phyloP scores from a whole-genome alignment of 2,329 filamentous ascomycete species.

The Erysiphe pulchra region DNA sequence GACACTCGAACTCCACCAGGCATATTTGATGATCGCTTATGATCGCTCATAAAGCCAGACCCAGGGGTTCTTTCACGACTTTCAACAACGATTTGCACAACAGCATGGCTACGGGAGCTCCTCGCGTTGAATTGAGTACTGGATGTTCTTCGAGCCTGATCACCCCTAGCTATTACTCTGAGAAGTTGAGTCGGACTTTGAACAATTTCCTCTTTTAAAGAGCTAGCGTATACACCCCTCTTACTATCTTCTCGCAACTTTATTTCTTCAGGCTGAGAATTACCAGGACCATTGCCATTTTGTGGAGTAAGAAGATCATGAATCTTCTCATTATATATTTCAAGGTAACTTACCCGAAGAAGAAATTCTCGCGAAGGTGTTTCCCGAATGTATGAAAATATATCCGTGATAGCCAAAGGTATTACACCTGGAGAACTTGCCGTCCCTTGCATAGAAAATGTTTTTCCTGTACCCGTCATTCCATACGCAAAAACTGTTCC shows the following conservation, averaged over 20 bases:
- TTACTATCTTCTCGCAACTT: constrained; percentile 93
- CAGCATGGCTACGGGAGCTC: constrained; percentile 91
- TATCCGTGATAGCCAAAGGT: constrained; percentile 88
- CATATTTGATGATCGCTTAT: constrained; percentile 40
- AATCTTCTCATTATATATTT: constrained; percentile 97
- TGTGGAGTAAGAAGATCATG: constrained; percentile 66
- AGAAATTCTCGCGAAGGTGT: constrained; percentile 87
- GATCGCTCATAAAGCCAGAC: constrained; percentile 21
- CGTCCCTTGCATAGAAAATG: constrained; percentile 98
- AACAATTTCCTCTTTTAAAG: constrained; percentile 93
- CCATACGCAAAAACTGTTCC: constrained; percentile 96
- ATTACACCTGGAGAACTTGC: constrained; percentile 90
- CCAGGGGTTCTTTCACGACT: constrained; percentile 61
- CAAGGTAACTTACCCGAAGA: constrained; percentile 84
- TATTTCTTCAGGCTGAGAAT: constrained; percentile 61
- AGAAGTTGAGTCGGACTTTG: constrained; percentile 90
- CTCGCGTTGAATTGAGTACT: constrained; percentile 94
- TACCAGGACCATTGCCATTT: constrained; percentile 23
- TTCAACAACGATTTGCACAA: constrained; percentile 96
- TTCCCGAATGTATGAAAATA: constrained; percentile 96
- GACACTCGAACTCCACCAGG: constrained; percentile 89
- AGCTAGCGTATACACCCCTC: constrained; percentile 84
- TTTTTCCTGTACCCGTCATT: constrained; percentile 97
- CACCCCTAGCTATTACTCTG: constrained; percentile 80
- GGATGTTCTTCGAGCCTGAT: constrained; percentile 68